Percentiles rank a stretch among this genome's conserved stretches.
Evolutionary conservation across 768 basidiomycete genomes (phyloP).

Genomic region (Xanthoconium purpureum): DNA sequence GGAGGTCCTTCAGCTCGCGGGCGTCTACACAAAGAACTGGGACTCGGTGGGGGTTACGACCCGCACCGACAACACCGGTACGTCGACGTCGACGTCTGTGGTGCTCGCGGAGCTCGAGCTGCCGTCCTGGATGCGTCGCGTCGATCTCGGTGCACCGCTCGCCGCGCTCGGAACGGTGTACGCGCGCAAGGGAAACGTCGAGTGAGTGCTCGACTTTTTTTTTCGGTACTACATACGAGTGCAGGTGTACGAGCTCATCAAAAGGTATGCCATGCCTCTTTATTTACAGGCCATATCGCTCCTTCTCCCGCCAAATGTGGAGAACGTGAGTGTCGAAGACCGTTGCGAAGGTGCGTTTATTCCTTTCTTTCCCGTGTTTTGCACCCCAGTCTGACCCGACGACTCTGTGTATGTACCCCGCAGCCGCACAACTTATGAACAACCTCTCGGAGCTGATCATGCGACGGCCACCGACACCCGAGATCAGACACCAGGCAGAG

Average conservation of each 20-base stretch:
- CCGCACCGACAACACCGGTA: neutral
- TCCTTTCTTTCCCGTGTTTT: neutral
- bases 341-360: slow-evolving; percentile 54
- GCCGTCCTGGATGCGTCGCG: slow-evolving; percentile 56
- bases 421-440: slow-evolving; percentile 49
- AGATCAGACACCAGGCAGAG: slow-evolving; percentile 47
- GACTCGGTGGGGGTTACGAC: neutral
- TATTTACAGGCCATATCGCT: slow-evolving; percentile 65
- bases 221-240: neutral
- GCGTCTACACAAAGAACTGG: slow-evolving; percentile 4
- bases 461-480: slow-evolving; percentile 35
- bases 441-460: slow-evolving; percentile 45
- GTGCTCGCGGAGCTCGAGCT: slow-evolving; percentile 52
- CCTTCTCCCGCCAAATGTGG: slow-evolving; percentile 44
- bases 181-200: slow-evolving; percentile 49
- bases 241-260: neutral
- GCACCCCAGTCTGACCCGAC: neutral
- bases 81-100: slow-evolving; percentile 10
- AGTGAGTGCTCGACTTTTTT: slow-evolving; percentile 21
- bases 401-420: neutral
- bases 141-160: slow-evolving; percentile 64
- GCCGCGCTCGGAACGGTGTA: slow-evolving; percentile 67
- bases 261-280: slow-evolving; percentile 60
- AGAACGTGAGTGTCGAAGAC: slow-evolving; percentile 40
- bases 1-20: slow-evolving; percentile 36